phyloP scores from a whole-genome alignment of 1,284 basidiomycete genomes.

The Inonotus obliquus region DNA sequence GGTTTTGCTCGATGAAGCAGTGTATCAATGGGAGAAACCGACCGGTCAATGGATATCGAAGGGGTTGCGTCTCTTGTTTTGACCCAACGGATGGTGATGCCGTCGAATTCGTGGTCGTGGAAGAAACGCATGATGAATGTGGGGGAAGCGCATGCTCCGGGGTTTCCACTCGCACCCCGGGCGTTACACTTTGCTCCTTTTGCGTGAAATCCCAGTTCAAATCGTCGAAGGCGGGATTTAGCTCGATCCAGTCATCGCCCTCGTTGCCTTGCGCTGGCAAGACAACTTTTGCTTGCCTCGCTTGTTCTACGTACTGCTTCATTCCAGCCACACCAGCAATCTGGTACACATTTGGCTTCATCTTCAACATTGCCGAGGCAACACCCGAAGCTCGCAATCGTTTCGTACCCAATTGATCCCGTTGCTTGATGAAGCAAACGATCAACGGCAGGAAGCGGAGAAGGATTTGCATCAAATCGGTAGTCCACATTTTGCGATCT shows the following conservation, averaged over 20 bases:
- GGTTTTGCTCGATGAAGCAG: slow-evolving; percentile 22
- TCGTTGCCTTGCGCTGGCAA: slow-evolving; percentile 34
- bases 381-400: slow-evolving; percentile 36
- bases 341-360: slow-evolving; percentile 35
- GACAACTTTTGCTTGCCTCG: slow-evolving; percentile 41
- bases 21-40: slow-evolving; percentile 10
- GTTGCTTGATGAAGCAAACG: not conserved
- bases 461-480: too few relatives aligned
- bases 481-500: too few relatives aligned
- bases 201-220: not conserved
- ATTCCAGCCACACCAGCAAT: slow-evolving; percentile 41
- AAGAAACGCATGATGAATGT: too few relatives aligned
- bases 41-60: not conserved
- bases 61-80: too few relatives aligned
- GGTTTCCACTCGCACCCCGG: too few relatives aligned
- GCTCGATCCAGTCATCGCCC: slow-evolving; percentile 35
- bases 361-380: slow-evolving; percentile 32
- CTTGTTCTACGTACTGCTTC: slow-evolving; percentile 40
- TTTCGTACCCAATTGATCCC: slow-evolving; percentile 11
- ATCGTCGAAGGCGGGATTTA: not conserved
- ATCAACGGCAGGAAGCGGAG: too few relatives aligned
- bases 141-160: too few relatives aligned
- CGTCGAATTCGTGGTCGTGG: too few relatives aligned
- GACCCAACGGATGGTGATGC: too few relatives aligned
- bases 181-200: too few relatives aligned